Base-by-base conservation (phyloP, 495 filamentous ascomycete genomes). In the Neurospora sp. region DNA sequence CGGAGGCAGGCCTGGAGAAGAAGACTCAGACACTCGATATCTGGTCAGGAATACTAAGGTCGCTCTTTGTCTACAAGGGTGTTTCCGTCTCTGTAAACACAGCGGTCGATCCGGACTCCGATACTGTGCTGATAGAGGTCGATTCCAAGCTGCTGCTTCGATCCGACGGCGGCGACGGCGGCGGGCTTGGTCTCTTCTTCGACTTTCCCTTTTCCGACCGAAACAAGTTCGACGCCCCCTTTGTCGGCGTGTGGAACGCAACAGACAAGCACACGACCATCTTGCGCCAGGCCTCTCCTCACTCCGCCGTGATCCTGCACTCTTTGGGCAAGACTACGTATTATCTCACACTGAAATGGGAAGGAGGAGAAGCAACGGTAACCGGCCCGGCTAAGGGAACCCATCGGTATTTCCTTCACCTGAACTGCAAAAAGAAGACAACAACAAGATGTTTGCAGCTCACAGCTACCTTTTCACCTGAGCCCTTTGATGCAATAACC, bases 131-230 rank as follows among this genome's bases (percentile, higher is more conserved):
- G 4, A 77, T 88, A 21, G 70, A 78, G 7, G 76, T 88, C 38
- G 71, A 83, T 37, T 87, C 85, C 0, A 71, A 81, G 9, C 74
- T 85, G 34, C 66, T 88, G 37, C 40, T 17, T 40, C 39, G 39
- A 42, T 42, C 17, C 40, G 4, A 0, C 39, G 15, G 17, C 74
- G 38, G 15, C 79, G 76, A 3, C 13, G 39, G 39, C 13, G 21
- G 21, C 0, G 76, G 80, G 21, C 74, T 87, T 9, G 82, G 82
- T 11, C 74, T 88, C 34, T 87, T 86, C 76, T 82, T 88, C 73
- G 86, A 88, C 71, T 88, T 86, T 71, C 86, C 87, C 21, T 82
- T 85, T 71, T 81, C 83, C 7, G 84, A 83, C 70, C 72, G 73
- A 8, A 81, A 85, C 71, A 88, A 86, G 42, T 84, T 83, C 74